Evolutionary conservation across 2,329 filamentous ascomycete genomes (phyloP), one percentile per base, ranked within the genome.

Genomic region (Diaporthe velutina): DNA sequence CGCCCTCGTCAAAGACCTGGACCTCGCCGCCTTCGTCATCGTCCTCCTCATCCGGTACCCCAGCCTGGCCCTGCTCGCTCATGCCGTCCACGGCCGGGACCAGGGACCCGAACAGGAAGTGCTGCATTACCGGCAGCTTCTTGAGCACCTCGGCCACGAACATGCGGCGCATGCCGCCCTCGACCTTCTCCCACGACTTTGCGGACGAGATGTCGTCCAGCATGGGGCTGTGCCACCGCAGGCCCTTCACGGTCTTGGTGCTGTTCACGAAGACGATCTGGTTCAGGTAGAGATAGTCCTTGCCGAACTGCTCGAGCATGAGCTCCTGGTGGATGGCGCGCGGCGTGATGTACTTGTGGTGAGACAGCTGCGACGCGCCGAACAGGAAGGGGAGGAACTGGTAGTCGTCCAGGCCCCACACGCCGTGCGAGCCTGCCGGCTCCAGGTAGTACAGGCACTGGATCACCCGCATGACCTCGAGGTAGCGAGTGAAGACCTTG

Each of bases 141-240:
- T 94, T 92, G 70, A 99, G 84, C 0, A 99, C 96, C 84, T 99
- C 97, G 54, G 93, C 94, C 70, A 96, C 89, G 81, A 98, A 98
- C 97, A 99, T 99, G 78, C 95, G 94, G 76, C 94, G 90, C 97
- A 99, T 98, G 9, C 97, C 97, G 35, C 89, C 93, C 83, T 98
- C 96, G 67, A 99, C 94, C 87, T 99, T 99, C 77, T 84, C 86
- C 97, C 97, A 99, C 52, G 89, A 94, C 82, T 95, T 96, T 22
- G 96, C 94, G 1, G 95, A 93, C 4, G 94, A 97, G 77, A 99
- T 99, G 82, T 99, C 97, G 82, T 99, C 97, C 25, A 99, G 90
- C 97, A 99, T 98, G 4, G 97, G 97, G 77, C 93, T 96, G 81
- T 99, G 97, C 97, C 97, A 99, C 58, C 97, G 90, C 76, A 99